phyloP scores from a whole-genome alignment of 305 asterid species.

The Caryopteris hybrid region DNA sequence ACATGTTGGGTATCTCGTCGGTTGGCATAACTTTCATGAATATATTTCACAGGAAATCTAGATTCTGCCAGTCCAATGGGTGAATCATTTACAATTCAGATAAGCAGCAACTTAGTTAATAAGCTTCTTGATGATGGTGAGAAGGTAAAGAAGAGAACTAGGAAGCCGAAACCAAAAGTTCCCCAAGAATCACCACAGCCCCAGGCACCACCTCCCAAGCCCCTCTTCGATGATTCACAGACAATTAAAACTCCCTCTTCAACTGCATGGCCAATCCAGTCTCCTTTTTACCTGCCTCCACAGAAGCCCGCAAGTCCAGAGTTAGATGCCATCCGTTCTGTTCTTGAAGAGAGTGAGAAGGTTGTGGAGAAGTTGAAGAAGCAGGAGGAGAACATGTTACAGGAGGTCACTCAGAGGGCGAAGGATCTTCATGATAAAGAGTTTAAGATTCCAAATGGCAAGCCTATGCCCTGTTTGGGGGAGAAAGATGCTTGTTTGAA shows the following conservation, averaged over 20 bases:
- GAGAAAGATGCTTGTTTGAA: conserved; percentile 60
- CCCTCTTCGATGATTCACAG: conserved; percentile 40
- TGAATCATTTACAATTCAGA: conserved; percentile 75
- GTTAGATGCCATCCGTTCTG: conserved; percentile 59
- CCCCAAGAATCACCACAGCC: conserved; percentile 33
- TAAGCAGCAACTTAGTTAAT: conserved; percentile 64
- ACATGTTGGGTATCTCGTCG: not conserved
- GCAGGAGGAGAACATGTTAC: conserved; percentile 66
- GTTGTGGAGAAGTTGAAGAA: conserved; percentile 76
- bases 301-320: conserved; percentile 47
- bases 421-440: conserved; percentile 91
- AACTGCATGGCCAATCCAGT: conserved; percentile 79
- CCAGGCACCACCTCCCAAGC: conserved; percentile 27
- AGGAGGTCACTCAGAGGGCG: conserved; percentile 83
- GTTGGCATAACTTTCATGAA: conserved; percentile 2
- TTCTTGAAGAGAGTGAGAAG: conserved; percentile 68
- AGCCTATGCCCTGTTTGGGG: conserved; percentile 68
- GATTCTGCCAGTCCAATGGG: conserved; percentile 45
- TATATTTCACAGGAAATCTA: conserved; percentile 37
- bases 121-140: conserved; percentile 61
- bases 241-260: conserved; percentile 30
- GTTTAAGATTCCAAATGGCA: conserved; percentile 74
- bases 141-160: conserved; percentile 58
- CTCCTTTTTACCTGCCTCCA: conserved; percentile 54
- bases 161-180: conserved; percentile 56